Evolutionary conservation across 1,284 basidiomycete species (phyloP).

Genomic region (Grifola frondosa): DNA sequence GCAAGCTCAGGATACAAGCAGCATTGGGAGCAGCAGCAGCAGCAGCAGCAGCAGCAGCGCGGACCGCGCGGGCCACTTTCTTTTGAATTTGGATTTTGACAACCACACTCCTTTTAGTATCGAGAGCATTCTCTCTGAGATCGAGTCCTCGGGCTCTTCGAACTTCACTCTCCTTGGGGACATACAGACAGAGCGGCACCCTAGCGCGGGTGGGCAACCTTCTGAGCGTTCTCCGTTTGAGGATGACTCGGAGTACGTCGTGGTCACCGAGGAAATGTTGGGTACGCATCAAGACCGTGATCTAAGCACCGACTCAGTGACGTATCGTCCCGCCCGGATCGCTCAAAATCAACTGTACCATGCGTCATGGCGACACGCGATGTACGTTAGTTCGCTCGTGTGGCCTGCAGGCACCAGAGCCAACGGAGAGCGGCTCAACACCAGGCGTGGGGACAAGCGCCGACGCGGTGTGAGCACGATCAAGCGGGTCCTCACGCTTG

Average conservation of each 20-base stretch:
- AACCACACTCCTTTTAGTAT: slow-evolving; percentile 12
- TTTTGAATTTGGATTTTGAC: slow-evolving; percentile 7
- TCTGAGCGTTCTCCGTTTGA: neutral
- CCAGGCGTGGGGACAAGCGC: too few relatives aligned
- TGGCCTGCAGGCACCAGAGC: slow-evolving; percentile 17
- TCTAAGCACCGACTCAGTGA: neutral
- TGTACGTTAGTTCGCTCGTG: slow-evolving; percentile 21
- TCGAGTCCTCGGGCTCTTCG: slow-evolving; percentile 8
- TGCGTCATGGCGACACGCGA: slow-evolving; percentile 24
- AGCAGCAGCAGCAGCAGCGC: too few relatives aligned
- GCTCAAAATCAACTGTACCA: slow-evolving; percentile 1
- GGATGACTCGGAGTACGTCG: neutral
- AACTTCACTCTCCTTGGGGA: too few relatives aligned
- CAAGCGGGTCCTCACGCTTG: too few relatives aligned
- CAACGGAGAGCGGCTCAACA: too few relatives aligned
- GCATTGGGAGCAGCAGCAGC: too few relatives aligned
- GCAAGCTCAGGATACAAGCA: too few relatives aligned
- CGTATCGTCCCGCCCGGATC: slow-evolving; percentile 1
- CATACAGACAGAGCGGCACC: too few relatives aligned
- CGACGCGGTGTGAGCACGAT: too few relatives aligned
- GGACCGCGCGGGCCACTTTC: too few relatives aligned
- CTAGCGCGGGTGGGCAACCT: too few relatives aligned
- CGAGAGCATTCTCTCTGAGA: slow-evolving; percentile 11
- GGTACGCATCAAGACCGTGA: neutral
- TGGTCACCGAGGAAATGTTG: slow-evolving; percentile 3